phyloP scores from a whole-genome alignment of 768 basidiomycete species.

The Cyclocybe cylindracea region DNA sequence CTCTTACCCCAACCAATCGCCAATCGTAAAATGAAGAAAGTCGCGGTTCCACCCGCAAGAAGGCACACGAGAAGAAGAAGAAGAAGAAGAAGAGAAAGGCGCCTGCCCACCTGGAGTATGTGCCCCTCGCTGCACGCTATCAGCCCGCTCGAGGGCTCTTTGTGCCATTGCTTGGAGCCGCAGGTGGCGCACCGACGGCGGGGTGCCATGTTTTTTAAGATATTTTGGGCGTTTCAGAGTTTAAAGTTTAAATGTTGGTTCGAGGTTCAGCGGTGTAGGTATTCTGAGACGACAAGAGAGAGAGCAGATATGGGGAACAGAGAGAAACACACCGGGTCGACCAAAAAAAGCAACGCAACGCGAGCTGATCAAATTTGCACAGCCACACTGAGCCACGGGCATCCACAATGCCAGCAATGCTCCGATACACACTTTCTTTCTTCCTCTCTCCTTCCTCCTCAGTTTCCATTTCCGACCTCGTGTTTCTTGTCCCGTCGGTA shows the following conservation, averaged over 20 bases:
- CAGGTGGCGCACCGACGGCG: conserved; percentile 74
- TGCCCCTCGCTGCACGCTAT: conserved; percentile 92
- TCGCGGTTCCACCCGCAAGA: not conserved
- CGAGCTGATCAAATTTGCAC: conserved; percentile 14
- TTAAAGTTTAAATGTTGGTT: too few relatives aligned
- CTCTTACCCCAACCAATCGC: too few relatives aligned
- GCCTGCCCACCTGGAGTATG: conserved; percentile 69
- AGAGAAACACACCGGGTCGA: not conserved
- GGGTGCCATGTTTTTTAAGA: conserved; percentile 48
- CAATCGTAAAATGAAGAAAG: too few relatives aligned
- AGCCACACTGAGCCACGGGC: conserved; percentile 13
- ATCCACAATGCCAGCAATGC: conserved; percentile 1
- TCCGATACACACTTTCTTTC: not conserved
- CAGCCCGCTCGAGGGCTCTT: conserved; percentile 77
- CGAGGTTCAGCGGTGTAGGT: not conserved
- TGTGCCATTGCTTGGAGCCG: conserved; percentile 86
- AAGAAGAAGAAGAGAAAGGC: not conserved
- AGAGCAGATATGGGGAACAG: not conserved
- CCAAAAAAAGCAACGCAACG: not conserved
- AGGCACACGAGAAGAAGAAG: not conserved
- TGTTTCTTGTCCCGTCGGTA: too few relatives aligned
- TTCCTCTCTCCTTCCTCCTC: not conserved
- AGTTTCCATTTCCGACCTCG: not conserved
- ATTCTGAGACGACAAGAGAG: not conserved
- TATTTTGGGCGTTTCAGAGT: not conserved